Conservation (phyloP, 1,139 yeast species). For the Entelexis sorbosivorans region DNA sequence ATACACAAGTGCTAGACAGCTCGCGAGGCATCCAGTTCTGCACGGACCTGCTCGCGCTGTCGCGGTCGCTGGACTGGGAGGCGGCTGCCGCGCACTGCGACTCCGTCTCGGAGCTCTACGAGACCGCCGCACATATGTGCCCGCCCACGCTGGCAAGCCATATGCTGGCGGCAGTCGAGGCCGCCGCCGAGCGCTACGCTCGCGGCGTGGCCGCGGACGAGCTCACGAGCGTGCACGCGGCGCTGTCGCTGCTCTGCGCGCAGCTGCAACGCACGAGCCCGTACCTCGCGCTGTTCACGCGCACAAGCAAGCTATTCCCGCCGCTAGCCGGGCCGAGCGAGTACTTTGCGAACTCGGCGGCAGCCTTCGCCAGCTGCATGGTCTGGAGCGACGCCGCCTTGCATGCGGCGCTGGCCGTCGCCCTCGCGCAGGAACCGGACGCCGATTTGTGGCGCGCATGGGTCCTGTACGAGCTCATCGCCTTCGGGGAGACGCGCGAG, state of each 20-base stretch:
- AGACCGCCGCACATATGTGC: background rate
- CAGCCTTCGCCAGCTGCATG: background rate
- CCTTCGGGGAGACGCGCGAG: background rate
- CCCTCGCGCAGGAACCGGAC: background rate
- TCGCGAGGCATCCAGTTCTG: background rate
- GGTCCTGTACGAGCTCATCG: conserved; percentile 11
- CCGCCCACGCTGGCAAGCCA: background rate
- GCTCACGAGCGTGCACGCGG: conserved; percentile 8
- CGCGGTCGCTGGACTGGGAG: background rate
- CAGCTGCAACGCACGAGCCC: background rate
- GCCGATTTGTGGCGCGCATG: background rate
- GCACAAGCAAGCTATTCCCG: background rate
- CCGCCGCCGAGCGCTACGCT: background rate
- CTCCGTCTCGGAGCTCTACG: background rate
- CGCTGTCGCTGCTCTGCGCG: conserved; percentile 6
- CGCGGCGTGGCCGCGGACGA: background rate
- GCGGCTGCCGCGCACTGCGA: background rate
- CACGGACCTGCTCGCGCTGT: background rate
- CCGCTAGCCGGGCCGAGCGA: background rate
- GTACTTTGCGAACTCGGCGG: conserved; percentile 9
- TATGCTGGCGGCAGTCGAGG: background rate
- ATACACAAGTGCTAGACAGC: background rate
- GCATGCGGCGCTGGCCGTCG: conserved; percentile 16
- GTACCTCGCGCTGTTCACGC: background rate
- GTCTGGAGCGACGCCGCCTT: conserved; percentile 13